Evolutionary conservation across 176 grass and related monocot species (phyloP), one percentile per base, ranked within the genome.

Genomic region (Eragrostis nindensis): DNA sequence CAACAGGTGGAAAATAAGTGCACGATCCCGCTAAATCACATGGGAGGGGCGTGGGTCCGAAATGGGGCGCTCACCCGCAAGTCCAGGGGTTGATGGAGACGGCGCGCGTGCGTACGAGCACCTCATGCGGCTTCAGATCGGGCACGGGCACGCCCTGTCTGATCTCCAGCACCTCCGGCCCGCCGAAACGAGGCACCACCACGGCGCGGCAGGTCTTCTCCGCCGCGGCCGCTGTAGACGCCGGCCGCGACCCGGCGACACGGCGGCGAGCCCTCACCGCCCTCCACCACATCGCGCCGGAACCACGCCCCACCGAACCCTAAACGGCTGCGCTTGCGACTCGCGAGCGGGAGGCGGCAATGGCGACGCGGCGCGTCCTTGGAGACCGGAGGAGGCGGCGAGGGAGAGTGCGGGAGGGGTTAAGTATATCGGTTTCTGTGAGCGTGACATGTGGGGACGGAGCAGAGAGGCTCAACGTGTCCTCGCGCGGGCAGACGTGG

Each of bases 11-110:
- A 21, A 36, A 87, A 66, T 45, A 46, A 39, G 64, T 0, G 57
- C 24, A 46, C 5, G 3, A 21, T 55, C 62, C 25, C 55, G 17
- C 15, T 66, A 36, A 55, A 57, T 66, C 45, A 10, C n/a, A 65
- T 69, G 32, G 50, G 17, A 45, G 42, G 77, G 42, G 32, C 19
- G 1, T 14, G 48, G 15, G 27, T 76, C 25, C 25, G 40, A 70
- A 86, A 74, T 19, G 74, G 30, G 81, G 22, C 16, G 78, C 95
- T 98, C 90, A 98, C 95, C 80, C 92, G 89, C 67, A 95, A 59
- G 75, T 98, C 92, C 48, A 98, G 71, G 11, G 95, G 84, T 98
- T 98, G 77, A 98, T 89, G 36, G 95, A 92, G 60, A 98, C 88
- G 65, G 95, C 95, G 38, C 95, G 90, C 21, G 95, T 69, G 68